Evolutionary conservation across 768 basidiomycete species (phyloP).

Genomic region (Omphalotus guepiniiformis): DNA sequence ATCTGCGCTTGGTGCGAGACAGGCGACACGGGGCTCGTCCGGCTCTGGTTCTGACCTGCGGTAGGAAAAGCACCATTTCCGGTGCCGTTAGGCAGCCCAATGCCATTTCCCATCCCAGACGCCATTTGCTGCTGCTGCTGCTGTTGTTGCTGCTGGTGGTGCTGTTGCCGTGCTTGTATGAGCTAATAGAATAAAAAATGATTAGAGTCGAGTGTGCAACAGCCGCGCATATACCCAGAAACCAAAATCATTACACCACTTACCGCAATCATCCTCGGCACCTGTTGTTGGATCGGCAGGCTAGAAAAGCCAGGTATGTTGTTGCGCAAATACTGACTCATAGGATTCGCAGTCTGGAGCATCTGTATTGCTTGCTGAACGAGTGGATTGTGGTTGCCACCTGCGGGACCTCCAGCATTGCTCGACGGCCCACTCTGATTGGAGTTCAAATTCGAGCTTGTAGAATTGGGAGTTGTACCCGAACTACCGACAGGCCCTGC

Average conservation of each 20-base stretch:
- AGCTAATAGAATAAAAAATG: background rate
- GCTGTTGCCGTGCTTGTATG: constrained; percentile 17
- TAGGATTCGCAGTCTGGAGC: constrained; percentile 56
- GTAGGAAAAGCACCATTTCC: constrained; percentile 5
- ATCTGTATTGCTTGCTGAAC: constrained; percentile 36
- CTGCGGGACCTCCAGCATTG: too few relatives aligned
- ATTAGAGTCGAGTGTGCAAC: too few relatives aligned
- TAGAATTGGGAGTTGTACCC: background rate
- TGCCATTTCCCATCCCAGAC: constrained; percentile 8
- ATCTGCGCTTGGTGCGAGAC: constrained; percentile 4
- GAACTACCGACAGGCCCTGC: too few relatives aligned
- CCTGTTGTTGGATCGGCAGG: constrained; percentile 49
- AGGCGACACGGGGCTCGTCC: constrained; percentile 13
- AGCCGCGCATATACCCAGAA: background rate
- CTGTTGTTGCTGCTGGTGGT: constrained; percentile 16
- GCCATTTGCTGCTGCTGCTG: constrained; percentile 20
- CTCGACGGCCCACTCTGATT: background rate
- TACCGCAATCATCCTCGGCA: constrained; percentile 62
- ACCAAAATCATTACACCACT: constrained; percentile 11
- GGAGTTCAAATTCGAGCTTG: background rate
- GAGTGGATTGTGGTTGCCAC: too few relatives aligned
- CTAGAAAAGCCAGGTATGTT: constrained; percentile 49
- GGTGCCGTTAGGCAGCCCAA: constrained; percentile 12
- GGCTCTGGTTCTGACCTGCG: constrained; percentile 7
- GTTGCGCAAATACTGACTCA: constrained; percentile 51